Percentiles rank a stretch among this genome's conserved stretches.
Evolutionary conservation across 2,329 filamentous ascomycete species (phyloP).

Genomic region (Penicillium aurantiogriseum): DNA sequence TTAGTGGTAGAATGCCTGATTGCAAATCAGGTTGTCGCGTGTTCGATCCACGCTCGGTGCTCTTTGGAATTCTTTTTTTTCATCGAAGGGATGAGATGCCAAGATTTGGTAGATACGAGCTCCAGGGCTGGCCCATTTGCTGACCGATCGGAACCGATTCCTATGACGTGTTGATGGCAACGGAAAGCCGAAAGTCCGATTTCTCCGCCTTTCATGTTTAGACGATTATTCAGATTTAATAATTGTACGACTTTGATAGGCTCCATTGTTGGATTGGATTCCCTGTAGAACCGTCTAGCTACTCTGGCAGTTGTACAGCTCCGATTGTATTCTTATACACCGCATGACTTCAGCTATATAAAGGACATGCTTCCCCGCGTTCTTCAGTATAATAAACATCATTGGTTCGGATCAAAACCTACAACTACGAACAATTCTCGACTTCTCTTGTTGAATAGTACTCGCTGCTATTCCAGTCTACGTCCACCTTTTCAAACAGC

Average conservation of each 20-base stretch:
- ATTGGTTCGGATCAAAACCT: background rate
- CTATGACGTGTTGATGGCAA: conserved; percentile 20
- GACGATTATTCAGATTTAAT: conserved; percentile 1
- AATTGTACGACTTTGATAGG: conserved; percentile 15
- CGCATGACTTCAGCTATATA: conserved; percentile 1
- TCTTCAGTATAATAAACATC: background rate
- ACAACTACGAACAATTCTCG: background rate
- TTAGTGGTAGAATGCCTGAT: too few relatives aligned
- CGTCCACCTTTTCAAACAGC: background rate
- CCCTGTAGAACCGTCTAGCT: background rate
- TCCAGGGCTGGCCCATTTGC: background rate
- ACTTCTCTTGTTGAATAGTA: background rate
- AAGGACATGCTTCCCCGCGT: background rate
- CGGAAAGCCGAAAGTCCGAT: conserved; percentile 11
- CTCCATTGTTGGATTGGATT: background rate
- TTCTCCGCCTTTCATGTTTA: conserved; percentile 10
- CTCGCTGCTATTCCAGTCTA: background rate
- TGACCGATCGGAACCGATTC: background rate
- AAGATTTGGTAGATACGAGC: too few relatives aligned
- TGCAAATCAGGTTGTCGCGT: too few relatives aligned
- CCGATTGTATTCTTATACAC: background rate
- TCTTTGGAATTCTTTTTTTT: too few relatives aligned
- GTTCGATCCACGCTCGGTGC: too few relatives aligned
- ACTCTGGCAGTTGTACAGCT: background rate
- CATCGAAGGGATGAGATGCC: too few relatives aligned